A percentile compares a stretch with the other conserved stretches of the same genome.
These are phyloP conservation scores for Solanum raphanifolium DNA, from an alignment of 257 asterid species.

Conservation along the genomic window DNA sequence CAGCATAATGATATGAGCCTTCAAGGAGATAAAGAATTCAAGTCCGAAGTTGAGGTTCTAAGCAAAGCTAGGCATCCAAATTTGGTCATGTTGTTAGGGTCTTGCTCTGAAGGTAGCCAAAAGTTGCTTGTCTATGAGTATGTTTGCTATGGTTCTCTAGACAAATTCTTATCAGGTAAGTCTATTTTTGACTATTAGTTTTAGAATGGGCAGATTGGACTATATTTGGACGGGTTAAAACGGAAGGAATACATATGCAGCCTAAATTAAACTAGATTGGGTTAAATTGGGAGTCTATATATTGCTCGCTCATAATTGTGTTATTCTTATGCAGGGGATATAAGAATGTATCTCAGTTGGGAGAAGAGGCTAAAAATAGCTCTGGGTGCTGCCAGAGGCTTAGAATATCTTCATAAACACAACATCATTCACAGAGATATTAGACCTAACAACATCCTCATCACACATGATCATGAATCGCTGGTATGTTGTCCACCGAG, in stretches of 20 bases:
- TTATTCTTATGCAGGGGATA: constrained; percentile 21
- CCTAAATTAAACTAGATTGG: not conserved
- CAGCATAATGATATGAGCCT: constrained; percentile 54
- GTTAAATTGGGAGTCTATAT: not conserved
- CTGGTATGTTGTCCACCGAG: constrained; percentile 20
- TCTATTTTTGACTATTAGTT: not conserved
- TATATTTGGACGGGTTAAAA: not conserved
- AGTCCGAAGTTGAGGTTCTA: constrained; percentile 49
- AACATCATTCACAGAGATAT: constrained; percentile 63
- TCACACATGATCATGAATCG: constrained; percentile 66
- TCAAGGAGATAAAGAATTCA: constrained; percentile 70
- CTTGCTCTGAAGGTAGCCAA: constrained; percentile 44
- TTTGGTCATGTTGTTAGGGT: constrained; percentile 57
- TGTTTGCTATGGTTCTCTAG: constrained; percentile 63
- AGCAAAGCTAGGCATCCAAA: constrained; percentile 63
- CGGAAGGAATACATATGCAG: not conserved
- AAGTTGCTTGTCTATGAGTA: constrained; percentile 67
- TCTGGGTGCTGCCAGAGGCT: constrained; percentile 60
- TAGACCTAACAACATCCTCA: constrained; percentile 65
- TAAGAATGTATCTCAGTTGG: constrained; percentile 33
- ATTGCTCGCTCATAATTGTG: not conserved
- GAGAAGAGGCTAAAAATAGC: constrained; percentile 60
- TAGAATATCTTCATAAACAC: constrained; percentile 41
- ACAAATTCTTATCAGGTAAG: constrained; percentile 37
- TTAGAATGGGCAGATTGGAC: not conserved